These are phyloP conservation scores for Trichophyton simii DNA, from an alignment of 2,329 filamentous ascomycete species.

Conservation along the genomic window DNA sequence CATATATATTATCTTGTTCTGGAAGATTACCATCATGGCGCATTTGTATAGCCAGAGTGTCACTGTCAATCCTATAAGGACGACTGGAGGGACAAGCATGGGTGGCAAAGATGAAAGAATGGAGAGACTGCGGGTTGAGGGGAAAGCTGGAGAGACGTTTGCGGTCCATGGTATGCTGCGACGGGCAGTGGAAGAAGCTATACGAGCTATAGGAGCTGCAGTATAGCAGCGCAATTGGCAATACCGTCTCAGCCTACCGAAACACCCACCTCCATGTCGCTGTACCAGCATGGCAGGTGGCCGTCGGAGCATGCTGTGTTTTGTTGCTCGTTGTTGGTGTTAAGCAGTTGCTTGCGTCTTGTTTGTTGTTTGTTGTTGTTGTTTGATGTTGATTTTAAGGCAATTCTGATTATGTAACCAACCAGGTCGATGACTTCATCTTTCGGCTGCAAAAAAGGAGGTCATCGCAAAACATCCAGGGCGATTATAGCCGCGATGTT, in stretches of 20 bases:
- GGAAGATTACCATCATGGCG: conserved; percentile 61
- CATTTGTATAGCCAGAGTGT: conserved; percentile 54
- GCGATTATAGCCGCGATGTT: too few relatives aligned
- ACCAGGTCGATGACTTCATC: too few relatives aligned
- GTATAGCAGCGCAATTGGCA: not conserved
- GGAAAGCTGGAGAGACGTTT: not conserved
- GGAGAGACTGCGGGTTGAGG: not conserved
- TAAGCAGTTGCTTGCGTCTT: not conserved
- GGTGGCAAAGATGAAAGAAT: conserved; percentile 24
- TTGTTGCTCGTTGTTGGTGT: not conserved
- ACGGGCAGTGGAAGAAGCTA: not conserved
- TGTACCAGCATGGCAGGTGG: not conserved
- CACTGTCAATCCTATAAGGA: conserved; percentile 54
- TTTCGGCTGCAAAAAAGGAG: too few relatives aligned
- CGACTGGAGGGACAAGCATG: conserved; percentile 49
- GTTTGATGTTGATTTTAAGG: not conserved
- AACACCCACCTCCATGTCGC: not conserved
- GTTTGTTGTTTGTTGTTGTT: not conserved
- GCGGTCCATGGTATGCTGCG: not conserved
- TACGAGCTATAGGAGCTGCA: not conserved
- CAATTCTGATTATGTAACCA: too few relatives aligned
- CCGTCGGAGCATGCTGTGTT: not conserved
- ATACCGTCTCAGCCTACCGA: not conserved
- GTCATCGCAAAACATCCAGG: too few relatives aligned
- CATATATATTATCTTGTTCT: conserved; percentile 75